Base-by-base conservation (phyloP, 805 yeast species). In the Yarrowia phangngaensis region DNA sequence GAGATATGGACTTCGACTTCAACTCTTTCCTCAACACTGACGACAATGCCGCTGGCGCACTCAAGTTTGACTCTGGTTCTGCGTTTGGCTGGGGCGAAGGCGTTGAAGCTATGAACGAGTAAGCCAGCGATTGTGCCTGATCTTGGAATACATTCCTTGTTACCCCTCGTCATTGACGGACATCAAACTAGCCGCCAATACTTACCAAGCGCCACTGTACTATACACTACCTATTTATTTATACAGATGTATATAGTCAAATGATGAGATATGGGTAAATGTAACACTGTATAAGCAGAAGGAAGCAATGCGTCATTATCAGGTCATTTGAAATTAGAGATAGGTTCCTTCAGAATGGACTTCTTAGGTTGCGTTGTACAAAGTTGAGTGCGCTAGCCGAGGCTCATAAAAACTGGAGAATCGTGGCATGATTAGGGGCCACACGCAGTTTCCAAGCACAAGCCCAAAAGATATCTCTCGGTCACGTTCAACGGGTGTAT, bases 11-110 rank as follows among this genome's bases (percentile, higher is more conserved):
- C 45, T 71, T 72, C 60, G 75, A 70, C 54, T 65, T 71, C 54
- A 72, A 72, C 53, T 64, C 70, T 4, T 67, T 73, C 48, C 56
- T 73, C 49, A 70, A 67, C 38, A 70, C 72, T 8, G 72, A 68
- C 50, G 65, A 60, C 41, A 67, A 34, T 54, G 52, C 33, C 45
- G 57, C 50, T 4, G 43, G 40, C 15, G 41, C 50, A 11, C 34
- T 53, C 22, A 32, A 34, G 15, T 53, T 53, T 35, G 56, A 53
- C 32, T 32, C 52, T 8, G 29, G 35, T 14, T 31, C 52, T 16
- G 51, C 33, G 5, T 52, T 52, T 32, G 40, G 51, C 33, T 53
- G 56, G 56, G 50, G 50, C 20, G 56, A 53, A 16, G 38, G 55
- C 16, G 56, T 52, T 3, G 56, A 52, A 20, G 53, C 54, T 22